Percentiles rank a stretch among this genome's conserved stretches.
Evolutionary conservation across 176 grass and related monocot species (phyloP).

Genomic region (Puccinellia tenuiflora): DNA sequence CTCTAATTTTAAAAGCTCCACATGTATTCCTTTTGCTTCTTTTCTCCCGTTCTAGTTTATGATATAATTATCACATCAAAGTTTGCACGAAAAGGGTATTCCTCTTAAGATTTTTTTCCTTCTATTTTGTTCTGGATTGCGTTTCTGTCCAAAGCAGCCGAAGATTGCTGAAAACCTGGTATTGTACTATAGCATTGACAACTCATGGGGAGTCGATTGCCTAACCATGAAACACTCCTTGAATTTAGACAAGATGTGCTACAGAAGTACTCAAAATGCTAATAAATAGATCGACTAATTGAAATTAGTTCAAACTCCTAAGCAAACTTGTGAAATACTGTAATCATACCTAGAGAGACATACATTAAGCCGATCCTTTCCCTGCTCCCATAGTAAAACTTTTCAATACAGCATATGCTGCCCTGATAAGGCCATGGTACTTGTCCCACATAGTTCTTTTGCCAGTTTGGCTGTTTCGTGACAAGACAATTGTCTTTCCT

Average conservation of each 20-base stretch:
- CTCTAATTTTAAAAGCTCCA: background rate
- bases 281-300: background rate
- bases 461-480: background rate
- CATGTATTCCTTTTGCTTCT: background rate
- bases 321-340: background rate
- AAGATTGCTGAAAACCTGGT: background rate
- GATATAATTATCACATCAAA: background rate
- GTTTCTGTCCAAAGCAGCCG: constrained; percentile 1
- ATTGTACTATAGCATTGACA: background rate
- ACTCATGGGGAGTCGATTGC: background rate
- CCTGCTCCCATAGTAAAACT: background rate
- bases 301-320: background rate
- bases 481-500: constrained; percentile 14
- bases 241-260: background rate
- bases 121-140: background rate
- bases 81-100: background rate
- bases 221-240: background rate
- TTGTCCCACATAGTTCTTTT: background rate
- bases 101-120: background rate
- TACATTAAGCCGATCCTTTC: background rate
- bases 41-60: constrained; percentile 6
- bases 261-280: background rate
- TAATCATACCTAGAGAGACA: background rate
- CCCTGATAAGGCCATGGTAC: constrained; percentile 1
- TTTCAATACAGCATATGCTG: background rate